Conservation (phyloP, 1,139 yeast genomes). For the Blastobotrys elegans region DNA sequence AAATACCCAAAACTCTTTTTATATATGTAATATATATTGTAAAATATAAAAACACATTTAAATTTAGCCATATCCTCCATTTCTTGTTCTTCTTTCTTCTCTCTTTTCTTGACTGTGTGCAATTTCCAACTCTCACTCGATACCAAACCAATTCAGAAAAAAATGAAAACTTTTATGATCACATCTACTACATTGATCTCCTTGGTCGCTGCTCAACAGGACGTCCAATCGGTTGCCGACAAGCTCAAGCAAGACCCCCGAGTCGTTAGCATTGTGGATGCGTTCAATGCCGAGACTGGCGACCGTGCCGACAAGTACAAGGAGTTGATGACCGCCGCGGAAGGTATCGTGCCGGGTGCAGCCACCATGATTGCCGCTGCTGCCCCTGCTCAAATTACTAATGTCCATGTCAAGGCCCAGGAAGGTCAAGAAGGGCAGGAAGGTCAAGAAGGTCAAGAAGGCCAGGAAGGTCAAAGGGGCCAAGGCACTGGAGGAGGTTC, state of each 20-base stretch:
- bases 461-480: conserved; percentile 6
- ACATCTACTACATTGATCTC: not conserved
- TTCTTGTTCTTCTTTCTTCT: not conserved
- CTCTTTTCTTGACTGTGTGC: not conserved
- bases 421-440: conserved; percentile 7
- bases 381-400: conserved; percentile 6
- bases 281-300: conserved; percentile 21
- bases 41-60: too few relatives aligned
- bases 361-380: conserved; percentile 19
- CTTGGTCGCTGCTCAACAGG: not conserved
- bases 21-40: too few relatives aligned
- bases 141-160: not conserved
- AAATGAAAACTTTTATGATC: not conserved
- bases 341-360: conserved; percentile 22
- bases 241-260: conserved; percentile 18
- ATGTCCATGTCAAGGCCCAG: conserved; percentile 3
- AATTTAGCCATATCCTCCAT: not conserved
- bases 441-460: conserved; percentile 8
- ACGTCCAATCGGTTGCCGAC: conserved; percentile 2
- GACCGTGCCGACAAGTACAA: conserved; percentile 17
- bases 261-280: conserved; percentile 16
- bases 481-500: not conserved
- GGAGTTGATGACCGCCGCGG: conserved; percentile 21
- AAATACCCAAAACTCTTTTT: not conserved
- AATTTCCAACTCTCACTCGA: not conserved